Evolutionary conservation across 1,284 basidiomycete genomes (phyloP).

Genomic region (Melampsora larici-populina): DNA sequence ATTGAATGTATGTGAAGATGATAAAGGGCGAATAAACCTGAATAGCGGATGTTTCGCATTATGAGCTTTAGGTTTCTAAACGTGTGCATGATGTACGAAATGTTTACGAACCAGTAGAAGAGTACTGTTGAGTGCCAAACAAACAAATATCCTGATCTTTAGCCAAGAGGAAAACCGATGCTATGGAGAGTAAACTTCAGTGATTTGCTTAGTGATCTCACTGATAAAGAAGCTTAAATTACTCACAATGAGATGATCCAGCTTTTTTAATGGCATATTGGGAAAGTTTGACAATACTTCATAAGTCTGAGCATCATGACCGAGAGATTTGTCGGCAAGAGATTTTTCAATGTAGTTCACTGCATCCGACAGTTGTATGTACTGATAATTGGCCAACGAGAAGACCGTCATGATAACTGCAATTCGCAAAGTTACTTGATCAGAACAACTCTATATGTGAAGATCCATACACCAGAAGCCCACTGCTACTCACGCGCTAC

Average conservation of each 20-base stretch:
- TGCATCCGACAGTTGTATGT: slow-evolving; percentile 24
- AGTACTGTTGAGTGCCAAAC: slow-evolving; percentile 36
- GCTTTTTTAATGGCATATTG: slow-evolving; percentile 18
- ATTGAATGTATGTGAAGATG: slow-evolving; percentile 29
- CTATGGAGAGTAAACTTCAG: not conserved
- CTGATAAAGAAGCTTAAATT: not conserved
- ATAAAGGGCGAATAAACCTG: slow-evolving; percentile 41
- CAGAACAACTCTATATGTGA: not conserved
- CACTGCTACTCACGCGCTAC: slow-evolving; percentile 21
- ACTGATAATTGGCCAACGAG: slow-evolving; percentile 26
- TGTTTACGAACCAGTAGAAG: slow-evolving; percentile 23
- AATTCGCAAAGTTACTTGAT: not conserved
- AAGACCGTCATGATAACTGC: slow-evolving; percentile 35
- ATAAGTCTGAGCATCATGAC: slow-evolving; percentile 3
- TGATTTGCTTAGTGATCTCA: not conserved
- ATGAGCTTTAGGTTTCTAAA: not conserved
- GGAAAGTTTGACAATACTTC: slow-evolving; percentile 27
- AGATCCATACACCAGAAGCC: not conserved
- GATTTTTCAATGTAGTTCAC: slow-evolving; percentile 26
- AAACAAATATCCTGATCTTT: slow-evolving; percentile 37
- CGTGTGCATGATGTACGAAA: not conserved
- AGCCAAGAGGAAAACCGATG: slow-evolving; percentile 40
- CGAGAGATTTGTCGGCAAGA: slow-evolving; percentile 6
- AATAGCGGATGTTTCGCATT: not conserved
- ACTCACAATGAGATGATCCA: slow-evolving; percentile 30